Conservation (phyloP, 345 rosid species). For the Abelmoschus esculentus region DNA sequence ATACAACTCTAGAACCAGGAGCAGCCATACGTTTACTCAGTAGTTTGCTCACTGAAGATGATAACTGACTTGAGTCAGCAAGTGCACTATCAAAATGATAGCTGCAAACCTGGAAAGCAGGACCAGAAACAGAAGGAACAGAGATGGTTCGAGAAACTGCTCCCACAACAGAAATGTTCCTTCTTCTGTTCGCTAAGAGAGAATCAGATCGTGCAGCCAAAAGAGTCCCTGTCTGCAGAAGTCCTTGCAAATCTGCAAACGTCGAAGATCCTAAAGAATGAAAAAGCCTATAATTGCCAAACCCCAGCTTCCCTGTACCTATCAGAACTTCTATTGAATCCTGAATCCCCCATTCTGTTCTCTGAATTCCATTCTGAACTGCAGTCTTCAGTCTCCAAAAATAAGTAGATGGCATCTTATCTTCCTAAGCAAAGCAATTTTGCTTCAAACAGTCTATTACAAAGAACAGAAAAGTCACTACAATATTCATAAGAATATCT, state of each 20-base stretch:
- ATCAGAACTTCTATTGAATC: conserved; percentile 39
- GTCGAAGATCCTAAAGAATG: conserved; percentile 38
- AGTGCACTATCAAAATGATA: conserved; percentile 68
- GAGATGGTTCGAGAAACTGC: conserved; percentile 75
- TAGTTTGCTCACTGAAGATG: conserved; percentile 19
- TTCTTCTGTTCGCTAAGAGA: conserved; percentile 40
- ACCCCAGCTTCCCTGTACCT: conserved; percentile 47
- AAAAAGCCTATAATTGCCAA: conserved; percentile 46
- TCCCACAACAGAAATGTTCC: conserved; percentile 74
- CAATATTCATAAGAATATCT: conserved; percentile 25
- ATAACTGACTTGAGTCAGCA: conserved; percentile 27
- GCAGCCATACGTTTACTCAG: conserved; percentile 44
- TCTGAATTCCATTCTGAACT: conserved; percentile 41
- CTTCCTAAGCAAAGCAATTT: conserved; percentile 27
- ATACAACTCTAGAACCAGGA: conserved; percentile 32
- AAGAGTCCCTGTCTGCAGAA: conserved; percentile 41
- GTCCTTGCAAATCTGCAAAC: conserved; percentile 35
- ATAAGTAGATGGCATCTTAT: conserved; percentile 55
- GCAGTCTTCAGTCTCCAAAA: conserved; percentile 46
- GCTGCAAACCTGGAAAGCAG: conserved; percentile 71
- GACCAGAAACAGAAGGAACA: conserved; percentile 88
- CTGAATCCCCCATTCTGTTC: conserved; percentile 36
- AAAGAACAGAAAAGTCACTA: conserved; percentile 26
- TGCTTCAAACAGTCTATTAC: conserved; percentile 15
- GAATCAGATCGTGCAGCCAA: conserved; percentile 53